A percentile compares a stretch with the other conserved stretches of the same genome.
Evolutionary conservation across 129 eudicot species (phyloP).

Genomic region (Helichrysum umbraculigerum): DNA sequence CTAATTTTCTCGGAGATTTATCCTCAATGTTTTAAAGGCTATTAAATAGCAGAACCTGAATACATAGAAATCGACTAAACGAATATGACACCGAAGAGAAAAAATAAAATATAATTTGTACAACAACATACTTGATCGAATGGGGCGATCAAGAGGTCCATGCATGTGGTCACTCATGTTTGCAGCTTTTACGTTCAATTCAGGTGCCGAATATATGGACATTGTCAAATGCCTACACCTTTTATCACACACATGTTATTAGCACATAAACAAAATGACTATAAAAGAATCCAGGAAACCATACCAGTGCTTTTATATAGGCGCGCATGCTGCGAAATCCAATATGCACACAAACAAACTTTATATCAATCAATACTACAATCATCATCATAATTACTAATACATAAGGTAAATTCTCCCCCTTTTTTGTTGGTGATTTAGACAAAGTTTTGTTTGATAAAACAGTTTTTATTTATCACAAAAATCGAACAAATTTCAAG

Average conservation of each 20-base stretch:
- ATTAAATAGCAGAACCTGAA: background rate
- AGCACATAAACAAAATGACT: background rate
- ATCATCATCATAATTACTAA: constrained; percentile 12
- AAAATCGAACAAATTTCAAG: constrained; percentile 8
- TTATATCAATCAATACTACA: background rate
- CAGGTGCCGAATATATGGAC: constrained; percentile 32
- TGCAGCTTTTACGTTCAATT: constrained; percentile 44
- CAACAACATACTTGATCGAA: constrained; percentile 59
- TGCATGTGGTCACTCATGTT: constrained; percentile 60
- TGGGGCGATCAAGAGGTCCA: constrained; percentile 58
- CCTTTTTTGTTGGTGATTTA: background rate
- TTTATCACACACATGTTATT: constrained; percentile 17
- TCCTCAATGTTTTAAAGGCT: constrained; percentile 7
- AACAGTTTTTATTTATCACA: background rate
- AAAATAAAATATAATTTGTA: background rate
- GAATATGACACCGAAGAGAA: background rate
- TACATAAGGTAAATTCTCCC: background rate
- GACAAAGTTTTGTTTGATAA: background rate
- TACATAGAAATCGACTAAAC: background rate
- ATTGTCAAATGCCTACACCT: constrained; percentile 56
- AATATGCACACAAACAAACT: constrained; percentile 24
- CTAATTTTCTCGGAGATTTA: background rate
- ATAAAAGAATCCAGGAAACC: constrained; percentile 4
- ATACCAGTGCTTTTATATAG: constrained; percentile 35
- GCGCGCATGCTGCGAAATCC: constrained; percentile 22